Evolutionary conservation across 1,139 yeast species (phyloP), one percentile per base, ranked within the genome.

Genomic region (Saccharomyces hybrid): DNA sequence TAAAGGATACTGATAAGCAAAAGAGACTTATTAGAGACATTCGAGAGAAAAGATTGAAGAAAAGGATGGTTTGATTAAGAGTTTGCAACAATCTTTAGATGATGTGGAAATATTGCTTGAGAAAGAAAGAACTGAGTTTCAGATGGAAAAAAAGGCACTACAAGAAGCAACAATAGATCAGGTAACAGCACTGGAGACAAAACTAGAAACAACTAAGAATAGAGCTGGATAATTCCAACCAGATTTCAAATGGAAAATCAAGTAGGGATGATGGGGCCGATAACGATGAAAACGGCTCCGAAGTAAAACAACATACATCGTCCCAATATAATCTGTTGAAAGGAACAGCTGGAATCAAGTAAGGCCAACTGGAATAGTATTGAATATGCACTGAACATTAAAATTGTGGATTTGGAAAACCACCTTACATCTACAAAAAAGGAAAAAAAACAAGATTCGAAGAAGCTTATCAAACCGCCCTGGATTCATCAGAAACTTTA

Each of bases 341-440:
- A 61, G 47, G 56, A 58, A 11, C 66, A 67, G 49, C 56, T 67
- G 8, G 58, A 60, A 6, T 77, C 82, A 24, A 86, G 90, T 0
- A 80, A 80, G 53, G 83, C 80, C 54, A 83, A 81, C 64, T 86
- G 90, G 89, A 78, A 80, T 52, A 73, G 78, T 12, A 78, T 83
- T 42, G 91, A 86, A 63, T 71, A 80, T 29, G 75, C 77, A 38
- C 69, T 85, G 54, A 72, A 77, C 51, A 64, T 70, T 14, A 79
- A 80, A 55, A 73, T 83, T 7, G 75, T 78, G 26, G 70, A 71
- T 41, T 70, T 84, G 47, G 77, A 80, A 42, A 58, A 47, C 56
- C 2, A 62, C 70, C 11, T 56, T 65, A 8, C 62, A 57, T 21
- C 51, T 59, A 8, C 51, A 56, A 12, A 53, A 61, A 6, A 59